These are phyloP conservation scores for Cladosporium colombiae DNA, from an alignment of 2,329 filamentous ascomycete genomes.

Conservation along the genomic window DNA sequence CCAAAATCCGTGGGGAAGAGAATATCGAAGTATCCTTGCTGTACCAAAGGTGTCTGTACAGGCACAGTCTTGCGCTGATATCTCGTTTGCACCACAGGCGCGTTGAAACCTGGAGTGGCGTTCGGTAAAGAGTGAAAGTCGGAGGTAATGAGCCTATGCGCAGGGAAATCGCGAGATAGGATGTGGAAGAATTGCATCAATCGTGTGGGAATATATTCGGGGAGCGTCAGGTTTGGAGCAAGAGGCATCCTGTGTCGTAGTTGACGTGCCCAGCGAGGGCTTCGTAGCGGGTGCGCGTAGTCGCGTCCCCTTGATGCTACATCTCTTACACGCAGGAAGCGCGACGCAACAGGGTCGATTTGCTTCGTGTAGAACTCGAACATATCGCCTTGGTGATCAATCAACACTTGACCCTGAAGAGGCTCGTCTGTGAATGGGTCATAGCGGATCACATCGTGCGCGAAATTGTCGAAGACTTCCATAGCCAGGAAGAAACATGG, in stretches of 20 bases:
- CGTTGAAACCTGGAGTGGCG: slow-evolving; percentile 80
- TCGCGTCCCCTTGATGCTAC: slow-evolving; percentile 64
- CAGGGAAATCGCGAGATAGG: slow-evolving; percentile 82
- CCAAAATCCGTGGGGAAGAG: slow-evolving; percentile 96
- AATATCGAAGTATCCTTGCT: slow-evolving; percentile 98
- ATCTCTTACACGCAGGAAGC: slow-evolving; percentile 82
- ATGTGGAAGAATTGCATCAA: slow-evolving; percentile 98
- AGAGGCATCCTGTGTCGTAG: slow-evolving; percentile 68
- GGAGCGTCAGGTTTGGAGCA: slow-evolving; percentile 71
- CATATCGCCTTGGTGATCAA: slow-evolving; percentile 84
- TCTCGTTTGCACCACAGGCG: slow-evolving; percentile 92
- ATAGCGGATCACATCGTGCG: slow-evolving; percentile 92
- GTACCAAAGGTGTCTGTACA: slow-evolving; percentile 87
- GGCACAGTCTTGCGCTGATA: slow-evolving; percentile 85
- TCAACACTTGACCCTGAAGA: slow-evolving; percentile 83
- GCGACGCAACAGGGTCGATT: slow-evolving; percentile 78
- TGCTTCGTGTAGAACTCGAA: slow-evolving; percentile 86
- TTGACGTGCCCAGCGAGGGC: slow-evolving; percentile 56
- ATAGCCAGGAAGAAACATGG: slow-evolving; percentile 98
- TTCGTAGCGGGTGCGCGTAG: slow-evolving; percentile 63
- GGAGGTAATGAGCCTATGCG: slow-evolving; percentile 81
- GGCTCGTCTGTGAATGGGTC: slow-evolving; percentile 77
- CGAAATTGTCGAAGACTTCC: slow-evolving; percentile 98
- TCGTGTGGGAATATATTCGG: slow-evolving; percentile 92
- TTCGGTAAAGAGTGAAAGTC: slow-evolving; percentile 89